Evolutionary conservation across 78 protist genomes (phyloP), one percentile per base, ranked within the genome.

Genomic region (Isochrysis galbana): DNA sequence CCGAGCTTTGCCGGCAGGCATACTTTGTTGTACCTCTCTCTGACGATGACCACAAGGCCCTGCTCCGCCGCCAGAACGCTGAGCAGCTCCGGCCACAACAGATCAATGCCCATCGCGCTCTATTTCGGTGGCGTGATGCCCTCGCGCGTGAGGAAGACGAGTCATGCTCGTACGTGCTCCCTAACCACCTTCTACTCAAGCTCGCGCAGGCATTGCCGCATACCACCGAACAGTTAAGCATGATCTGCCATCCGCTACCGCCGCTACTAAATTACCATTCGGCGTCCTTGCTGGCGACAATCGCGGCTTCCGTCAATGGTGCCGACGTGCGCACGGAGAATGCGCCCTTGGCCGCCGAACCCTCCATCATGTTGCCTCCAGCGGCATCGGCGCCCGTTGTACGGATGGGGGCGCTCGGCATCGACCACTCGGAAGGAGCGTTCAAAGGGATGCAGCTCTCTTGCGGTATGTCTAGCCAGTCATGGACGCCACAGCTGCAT

Each of bases 71-170:
- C 26, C 45, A 38, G 54, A 29, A 21, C 45, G 45, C 39, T 17
- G 21, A 0, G 61, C 2, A n/a, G 77, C 91, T 88, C 21, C 25
- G 5, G 34, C 23, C 45, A 22, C 5, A 42, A 74, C 72, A 51
- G 29, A 0, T 88, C 34, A 34, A n/a, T 21, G 91, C 26, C 36
- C 91, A 41, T 54, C 72, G 47, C 44, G 70, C 51, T n/a, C 91
- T 88, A 41, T 88, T 36, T 11, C 29, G 1, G 48, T 88, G 91
- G 91, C 72, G 91, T 39, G 91, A 88, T 47, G 77, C 22, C 29
- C 7, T 39, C 23, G 91, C 91, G 51, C 44, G 91, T 21, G n/a
- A 26, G 48, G 44, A 39, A 44, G 91, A 88, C 77, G 91, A 88
- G 77, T 26, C 41, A n/a, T 5, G 39, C 25, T 22, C 10, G 22